A percentile compares a stretch with the other conserved stretches of the same genome.
These are phyloP conservation scores for Albifimbria verrucaria DNA, from an alignment of 2,329 filamentous ascomycete species.

Conservation along the genomic window DNA sequence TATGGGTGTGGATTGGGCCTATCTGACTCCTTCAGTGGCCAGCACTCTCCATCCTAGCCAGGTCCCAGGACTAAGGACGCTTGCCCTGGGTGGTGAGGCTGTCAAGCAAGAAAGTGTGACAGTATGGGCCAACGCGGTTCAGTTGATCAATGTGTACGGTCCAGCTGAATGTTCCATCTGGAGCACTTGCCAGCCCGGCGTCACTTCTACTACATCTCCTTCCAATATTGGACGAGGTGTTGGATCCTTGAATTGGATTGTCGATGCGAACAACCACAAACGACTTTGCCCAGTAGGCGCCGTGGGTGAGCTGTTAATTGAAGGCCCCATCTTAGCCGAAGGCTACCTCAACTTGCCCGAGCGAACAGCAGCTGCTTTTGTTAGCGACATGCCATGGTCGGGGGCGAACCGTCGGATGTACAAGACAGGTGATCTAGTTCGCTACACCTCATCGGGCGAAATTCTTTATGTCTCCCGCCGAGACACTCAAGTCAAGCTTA, in stretches of 20 bases:
- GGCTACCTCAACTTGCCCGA: conserved; percentile 42
- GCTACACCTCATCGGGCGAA: neutral
- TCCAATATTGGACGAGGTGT: neutral
- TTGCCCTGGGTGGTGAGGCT: conserved; percentile 5
- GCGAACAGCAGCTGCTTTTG: conserved; percentile 24
- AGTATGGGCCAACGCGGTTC: conserved; percentile 5
- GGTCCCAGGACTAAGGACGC: conserved; percentile 5
- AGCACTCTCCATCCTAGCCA: conserved; percentile 3
- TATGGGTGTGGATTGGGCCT: conserved; percentile 5
- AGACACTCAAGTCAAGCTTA: conserved; percentile 51
- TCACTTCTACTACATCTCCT: neutral
- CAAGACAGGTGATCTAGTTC: conserved; percentile 4
- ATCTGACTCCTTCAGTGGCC: conserved; percentile 9
- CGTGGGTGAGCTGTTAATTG: conserved; percentile 29
- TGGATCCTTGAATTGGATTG: conserved; percentile 1
- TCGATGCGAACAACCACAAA: conserved; percentile 9
- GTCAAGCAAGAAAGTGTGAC: neutral
- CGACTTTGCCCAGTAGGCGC: conserved; percentile 17
- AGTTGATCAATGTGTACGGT: conserved; percentile 25
- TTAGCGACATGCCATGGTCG: conserved; percentile 26
- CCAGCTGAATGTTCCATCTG: conserved; percentile 2
- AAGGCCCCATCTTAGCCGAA: conserved; percentile 41
- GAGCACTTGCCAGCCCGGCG: neutral
- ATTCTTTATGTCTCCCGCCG: conserved; percentile 27
- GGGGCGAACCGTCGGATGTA: too few relatives aligned